Base-by-base conservation (phyloP, 2,329 filamentous ascomycete species). In the Monilinia laxa region DNA sequence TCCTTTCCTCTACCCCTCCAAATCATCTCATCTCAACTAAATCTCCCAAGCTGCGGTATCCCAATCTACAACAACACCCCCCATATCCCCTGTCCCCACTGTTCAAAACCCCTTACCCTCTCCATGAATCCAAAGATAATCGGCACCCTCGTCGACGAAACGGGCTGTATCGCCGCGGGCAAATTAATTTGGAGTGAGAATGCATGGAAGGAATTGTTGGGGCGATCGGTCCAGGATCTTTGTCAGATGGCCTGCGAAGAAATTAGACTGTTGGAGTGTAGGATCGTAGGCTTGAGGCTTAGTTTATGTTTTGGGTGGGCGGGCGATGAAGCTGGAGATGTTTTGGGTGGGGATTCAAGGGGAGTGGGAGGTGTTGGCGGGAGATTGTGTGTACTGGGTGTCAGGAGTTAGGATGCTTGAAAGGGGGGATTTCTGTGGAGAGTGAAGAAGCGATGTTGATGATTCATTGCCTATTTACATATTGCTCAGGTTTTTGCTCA, bases 131-230 rank as follows among this genome's bases (percentile, higher is more conserved):
- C 81, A 4, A 76, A 75, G 12, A 74, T 80, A 42, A 73, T 83
- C 35, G 79, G 80, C 11, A 73, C 72, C 0, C 70, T 82, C 2
- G 62, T 79, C 10, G 81, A 89, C 68, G 86, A 89, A 74, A 88
- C 85, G 0, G 85, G 83, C 6, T 79, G 78, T 45, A 79, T 87
- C 11, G 73, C 75, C 1, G 73, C 79, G 2, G 82, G 81, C 0
- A 86, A 85, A 74, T 76, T 87, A 2, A 75, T 87, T 23, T 82
- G 87, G 77, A 82, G 80, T 6, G 76, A 81, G 20, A 66, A 76
- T 2, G 85, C 85, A 0, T 88, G 85, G 85, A 73, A 71, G 45
- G 76, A 83, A 31, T 72, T 85, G 2, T 76, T 85, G 9, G 82
- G 82, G 4, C 74, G 81, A 42, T 77, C 76, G 0, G 74, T 79